phyloP scores from a whole-genome alignment of 1,284 basidiomycete species.

The Veloboletus limbatus region DNA sequence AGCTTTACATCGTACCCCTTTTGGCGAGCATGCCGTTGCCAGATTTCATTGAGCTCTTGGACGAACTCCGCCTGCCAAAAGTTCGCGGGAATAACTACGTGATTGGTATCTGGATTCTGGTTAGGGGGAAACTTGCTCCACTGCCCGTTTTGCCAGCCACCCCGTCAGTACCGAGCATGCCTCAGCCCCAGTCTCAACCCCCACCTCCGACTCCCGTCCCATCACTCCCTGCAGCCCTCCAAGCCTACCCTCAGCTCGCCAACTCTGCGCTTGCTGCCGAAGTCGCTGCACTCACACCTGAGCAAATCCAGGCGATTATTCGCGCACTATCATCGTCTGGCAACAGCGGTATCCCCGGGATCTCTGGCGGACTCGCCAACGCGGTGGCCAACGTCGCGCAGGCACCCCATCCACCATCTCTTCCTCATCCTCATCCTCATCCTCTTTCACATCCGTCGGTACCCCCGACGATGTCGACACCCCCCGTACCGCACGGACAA shows the following conservation, averaged over 20 bases:
- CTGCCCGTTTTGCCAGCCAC: constrained; percentile 30
- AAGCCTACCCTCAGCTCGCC: constrained; percentile 35
- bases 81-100: constrained; percentile 62
- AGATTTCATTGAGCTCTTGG: constrained; percentile 83
- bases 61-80: constrained; percentile 71
- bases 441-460: constrained; percentile 2
- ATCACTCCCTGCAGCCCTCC: constrained; percentile 26
- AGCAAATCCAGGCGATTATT: constrained; percentile 58
- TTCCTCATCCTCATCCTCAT: not conserved
- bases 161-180: constrained; percentile 25
- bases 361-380: constrained; percentile 31
- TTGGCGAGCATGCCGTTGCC: constrained; percentile 67
- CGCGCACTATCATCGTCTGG: constrained; percentile 41
- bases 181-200: constrained; percentile 6
- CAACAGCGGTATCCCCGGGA: constrained; percentile 27
- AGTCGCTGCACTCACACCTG: constrained; percentile 57
- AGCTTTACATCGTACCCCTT: constrained; percentile 87
- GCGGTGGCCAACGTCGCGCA: constrained; percentile 29
- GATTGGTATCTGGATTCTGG: constrained; percentile 80
- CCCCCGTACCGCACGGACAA: constrained; percentile 12
- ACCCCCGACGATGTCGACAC: constrained; percentile 8
- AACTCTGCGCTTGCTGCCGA: constrained; percentile 35
- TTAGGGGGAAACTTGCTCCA: constrained; percentile 65
- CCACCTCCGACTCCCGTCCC: constrained; percentile 6
- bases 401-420: constrained; percentile 9